Percentiles rank a stretch among this genome's conserved stretches.
These are phyloP conservation scores for Guyanaporus albipodus DNA, from an alignment of 768 basidiomycete species.

Conservation along the genomic window DNA sequence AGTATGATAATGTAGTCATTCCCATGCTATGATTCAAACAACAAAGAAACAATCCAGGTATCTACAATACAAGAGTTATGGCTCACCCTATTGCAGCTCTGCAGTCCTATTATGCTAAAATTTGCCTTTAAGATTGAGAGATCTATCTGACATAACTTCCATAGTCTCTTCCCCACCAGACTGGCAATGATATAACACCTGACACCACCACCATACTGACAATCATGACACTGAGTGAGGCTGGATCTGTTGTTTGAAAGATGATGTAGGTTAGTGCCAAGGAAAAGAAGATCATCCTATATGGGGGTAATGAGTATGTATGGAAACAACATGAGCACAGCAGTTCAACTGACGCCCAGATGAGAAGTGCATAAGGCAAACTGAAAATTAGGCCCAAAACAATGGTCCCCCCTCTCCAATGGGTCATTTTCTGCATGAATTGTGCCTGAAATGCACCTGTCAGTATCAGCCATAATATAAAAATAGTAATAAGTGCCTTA, in stretches of 20 bases:
- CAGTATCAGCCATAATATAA: background rate
- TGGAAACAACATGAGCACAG: too few relatives aligned
- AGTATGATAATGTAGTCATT: too few relatives aligned
- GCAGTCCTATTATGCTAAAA: background rate
- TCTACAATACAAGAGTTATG: too few relatives aligned
- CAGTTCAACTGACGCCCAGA: background rate
- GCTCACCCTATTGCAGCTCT: background rate
- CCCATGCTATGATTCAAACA: too few relatives aligned
- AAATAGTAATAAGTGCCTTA: background rate
- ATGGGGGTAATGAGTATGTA: background rate
- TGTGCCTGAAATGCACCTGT: background rate
- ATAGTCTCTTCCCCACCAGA: slow-evolving; percentile 1
- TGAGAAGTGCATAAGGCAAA: background rate
- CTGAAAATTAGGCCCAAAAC: background rate
- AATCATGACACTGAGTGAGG: background rate
- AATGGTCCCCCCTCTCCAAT: background rate
- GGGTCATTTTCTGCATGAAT: background rate
- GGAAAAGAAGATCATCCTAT: background rate
- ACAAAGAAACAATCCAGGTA: too few relatives aligned
- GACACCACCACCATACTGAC: background rate
- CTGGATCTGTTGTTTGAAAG: background rate
- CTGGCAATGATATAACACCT: background rate
- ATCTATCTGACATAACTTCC: background rate
- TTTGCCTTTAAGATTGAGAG: background rate
- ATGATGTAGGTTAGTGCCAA: background rate